Evolutionary conservation across 768 basidiomycete species (phyloP), one percentile per base, ranked within the genome.

Genomic region (Xerocomellus chrysenteron): DNA sequence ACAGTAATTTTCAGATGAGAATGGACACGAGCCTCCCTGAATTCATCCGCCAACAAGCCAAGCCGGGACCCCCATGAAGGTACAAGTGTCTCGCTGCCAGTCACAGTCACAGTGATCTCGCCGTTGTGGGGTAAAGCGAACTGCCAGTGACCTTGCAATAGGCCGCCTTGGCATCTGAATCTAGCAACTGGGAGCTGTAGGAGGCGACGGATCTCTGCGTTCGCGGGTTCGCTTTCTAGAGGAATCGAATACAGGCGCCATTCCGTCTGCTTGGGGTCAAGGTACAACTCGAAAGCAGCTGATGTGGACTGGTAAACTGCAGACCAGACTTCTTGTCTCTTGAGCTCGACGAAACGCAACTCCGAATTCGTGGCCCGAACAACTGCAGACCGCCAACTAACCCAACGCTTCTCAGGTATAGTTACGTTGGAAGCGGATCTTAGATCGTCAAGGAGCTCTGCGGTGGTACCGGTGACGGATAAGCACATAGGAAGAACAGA

Each of bases 281-380:
- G 78, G 50, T 83, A 79, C 16, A 97, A 80, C 65, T 95, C 90
- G 43, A 95, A 80, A 2, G 72, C 75, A 11, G 88, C 94, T 3
- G 78, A 69, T 0, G 87, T 75, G 0, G 91, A 90, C 61, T 85
- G 83, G 72, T 90, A 97, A 19, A 86, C 75, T 1, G 82, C 91
- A 24, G 82, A 84, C 95, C 95, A 98, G 33, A 87, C 83, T 57
- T 90, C 87, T 69, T 95, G 93, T 32, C 95, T 87, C 70, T 90
- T 93, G 40, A 90, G 79, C 60, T 90, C 88, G 16, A 87, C 83
- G 68, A 95, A 98, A 40, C 88, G 86, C 47, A 96, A 80, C 61
- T 92, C 87, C 17, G 77, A 76, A n/a, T 67, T 55, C 1, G 78
- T 75, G 7, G 85, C 87, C 16, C 80, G 79, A 17, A 86, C 57